Conservation (phyloP, 768 basidiomycete species). For the Serendipita sp. region DNA sequence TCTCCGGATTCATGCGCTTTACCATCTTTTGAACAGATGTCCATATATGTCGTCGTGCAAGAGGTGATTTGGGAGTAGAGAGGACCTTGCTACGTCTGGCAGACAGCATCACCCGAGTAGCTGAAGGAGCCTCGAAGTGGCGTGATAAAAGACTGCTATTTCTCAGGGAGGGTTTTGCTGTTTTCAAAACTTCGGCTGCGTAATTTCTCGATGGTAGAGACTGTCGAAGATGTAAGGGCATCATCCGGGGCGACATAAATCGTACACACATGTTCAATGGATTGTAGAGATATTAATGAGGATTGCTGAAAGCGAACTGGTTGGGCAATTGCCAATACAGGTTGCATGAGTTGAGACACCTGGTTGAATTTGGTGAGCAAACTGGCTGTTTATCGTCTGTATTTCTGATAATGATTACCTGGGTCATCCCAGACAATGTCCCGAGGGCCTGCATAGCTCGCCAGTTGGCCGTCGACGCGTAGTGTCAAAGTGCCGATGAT, state of each 20-base stretch:
- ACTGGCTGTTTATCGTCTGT: not conserved
- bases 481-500: not conserved
- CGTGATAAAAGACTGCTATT: not conserved
- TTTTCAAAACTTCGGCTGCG: not conserved
- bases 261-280: not conserved
- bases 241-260: not conserved
- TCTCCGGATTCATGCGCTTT: not conserved
- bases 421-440: not conserved
- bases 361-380: not conserved
- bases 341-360: not conserved
- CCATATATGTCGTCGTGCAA: constrained; percentile 4
- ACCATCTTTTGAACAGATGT: not conserved
- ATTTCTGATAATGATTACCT: not conserved
- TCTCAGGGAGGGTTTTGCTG: not conserved
- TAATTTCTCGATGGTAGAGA: not conserved
- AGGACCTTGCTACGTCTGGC: not conserved
- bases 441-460: not conserved
- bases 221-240: not conserved
- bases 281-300: not conserved
- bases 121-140: not conserved
- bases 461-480: not conserved
- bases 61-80: constrained; percentile 1
- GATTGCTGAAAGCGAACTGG: not conserved
- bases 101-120: not conserved
- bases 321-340: not conserved